These are phyloP conservation scores for Diatrype stigma DNA, from an alignment of 2,329 filamentous ascomycete genomes.

Conservation along the genomic window DNA sequence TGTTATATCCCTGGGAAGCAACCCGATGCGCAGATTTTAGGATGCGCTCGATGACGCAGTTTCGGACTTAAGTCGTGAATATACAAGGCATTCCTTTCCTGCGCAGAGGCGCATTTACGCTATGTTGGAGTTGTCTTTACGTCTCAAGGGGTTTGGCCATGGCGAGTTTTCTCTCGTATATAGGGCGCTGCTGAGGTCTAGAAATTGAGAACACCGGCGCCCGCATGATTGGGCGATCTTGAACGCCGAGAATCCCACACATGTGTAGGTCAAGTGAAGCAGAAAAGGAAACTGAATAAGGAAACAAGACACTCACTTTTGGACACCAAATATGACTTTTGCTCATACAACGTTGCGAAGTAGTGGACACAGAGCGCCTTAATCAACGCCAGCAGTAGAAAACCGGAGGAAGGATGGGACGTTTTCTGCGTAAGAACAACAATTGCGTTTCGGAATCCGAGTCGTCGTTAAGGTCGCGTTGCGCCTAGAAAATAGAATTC, in stretches of 20 bases:
- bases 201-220: background rate
- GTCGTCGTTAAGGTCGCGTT: background rate
- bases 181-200: background rate
- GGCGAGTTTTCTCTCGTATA: background rate
- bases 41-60: background rate
- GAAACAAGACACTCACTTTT: constrained; percentile 45
- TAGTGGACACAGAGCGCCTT: constrained; percentile 23
- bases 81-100: background rate
- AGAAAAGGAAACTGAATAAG: background rate
- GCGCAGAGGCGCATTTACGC: background rate
- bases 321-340: constrained; percentile 41
- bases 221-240: background rate
- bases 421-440: background rate
- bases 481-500: background rate
- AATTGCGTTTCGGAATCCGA: background rate
- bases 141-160: background rate
- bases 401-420: constrained; percentile 7
- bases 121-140: background rate
- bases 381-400: constrained; percentile 19
- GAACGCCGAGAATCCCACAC: constrained; percentile 16
- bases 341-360: constrained; percentile 19
- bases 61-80: background rate
- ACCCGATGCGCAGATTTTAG: background rate
- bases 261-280: constrained; percentile 7
- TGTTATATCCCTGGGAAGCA: background rate